A percentile compares a stretch with the other conserved stretches of the same genome.
Conservation (phyloP, 371 early-diverging fungal species). For the Rhizopus sp. region DNA sequence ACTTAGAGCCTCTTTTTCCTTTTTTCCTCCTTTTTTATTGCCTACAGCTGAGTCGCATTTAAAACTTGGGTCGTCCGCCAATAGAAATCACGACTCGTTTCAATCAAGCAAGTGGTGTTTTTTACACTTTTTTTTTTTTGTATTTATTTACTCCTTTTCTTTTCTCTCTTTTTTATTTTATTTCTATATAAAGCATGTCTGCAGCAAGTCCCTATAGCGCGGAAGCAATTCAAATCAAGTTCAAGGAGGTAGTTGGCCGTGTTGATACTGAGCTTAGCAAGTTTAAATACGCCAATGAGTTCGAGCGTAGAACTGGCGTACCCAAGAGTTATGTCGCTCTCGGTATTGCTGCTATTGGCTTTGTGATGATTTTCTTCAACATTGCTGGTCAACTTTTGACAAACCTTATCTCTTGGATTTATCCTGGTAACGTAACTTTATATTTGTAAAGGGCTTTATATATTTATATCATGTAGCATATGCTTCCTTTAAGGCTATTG, state of each 20-base stretch:
- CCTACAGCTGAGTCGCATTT: too few relatives aligned
- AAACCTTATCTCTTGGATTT: conserved; percentile 84
- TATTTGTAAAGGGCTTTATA: not conserved
- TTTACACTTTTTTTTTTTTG: conserved; percentile 7
- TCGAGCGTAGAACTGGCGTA: conserved; percentile 73
- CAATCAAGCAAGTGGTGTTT: conserved; percentile 10
- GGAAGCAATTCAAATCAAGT: conserved; percentile 10
- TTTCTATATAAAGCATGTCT: conserved; percentile 4
- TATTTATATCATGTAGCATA: conserved; percentile 60
- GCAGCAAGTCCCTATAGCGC: conserved; percentile 8
- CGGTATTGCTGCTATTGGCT: conserved; percentile 59
- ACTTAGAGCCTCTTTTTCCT: not conserved
- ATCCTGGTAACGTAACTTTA: conserved; percentile 60
- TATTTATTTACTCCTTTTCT: conserved; percentile 10
- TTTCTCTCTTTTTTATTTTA: conserved; percentile 7
- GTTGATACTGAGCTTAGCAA: conserved; percentile 70
- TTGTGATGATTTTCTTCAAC: conserved; percentile 87
- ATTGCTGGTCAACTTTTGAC: conserved; percentile 79
- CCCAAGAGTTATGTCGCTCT: conserved; percentile 83
- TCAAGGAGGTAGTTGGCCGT: conserved; percentile 7
- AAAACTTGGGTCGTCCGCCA: too few relatives aligned
- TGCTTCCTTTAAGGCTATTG: conserved; percentile 91
- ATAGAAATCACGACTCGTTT: not conserved
- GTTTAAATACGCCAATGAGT: conserved; percentile 57
- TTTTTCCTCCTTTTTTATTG: not conserved